A percentile compares a stretch with the other conserved stretches of the same genome.
Conservation (phyloP, 352 stramenopile species). For the Phytophthora vignae region DNA sequence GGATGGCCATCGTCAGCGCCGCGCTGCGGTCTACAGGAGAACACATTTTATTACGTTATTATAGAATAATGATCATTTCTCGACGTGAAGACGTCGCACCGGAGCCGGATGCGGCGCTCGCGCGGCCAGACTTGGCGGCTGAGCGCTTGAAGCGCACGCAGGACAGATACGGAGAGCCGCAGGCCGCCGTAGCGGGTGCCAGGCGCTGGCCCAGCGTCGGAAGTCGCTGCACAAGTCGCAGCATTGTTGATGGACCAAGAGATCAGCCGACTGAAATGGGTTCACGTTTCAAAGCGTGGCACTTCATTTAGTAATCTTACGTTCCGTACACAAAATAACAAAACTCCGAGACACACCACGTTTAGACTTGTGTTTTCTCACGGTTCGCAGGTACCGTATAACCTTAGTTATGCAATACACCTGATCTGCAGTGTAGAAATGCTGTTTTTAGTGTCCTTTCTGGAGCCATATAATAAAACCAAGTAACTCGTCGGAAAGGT, state of each 20-base stretch:
- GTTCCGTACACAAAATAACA: too few relatives aligned
- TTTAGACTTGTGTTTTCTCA: too few relatives aligned
- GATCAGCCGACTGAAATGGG: slow-evolving; percentile 9
- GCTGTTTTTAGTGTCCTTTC: too few relatives aligned
- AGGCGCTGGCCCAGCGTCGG: slow-evolving; percentile 18
- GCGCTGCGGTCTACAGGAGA: slow-evolving; percentile 66
- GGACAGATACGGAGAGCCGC: slow-evolving; percentile 14
- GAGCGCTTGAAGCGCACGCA: slow-evolving; percentile 47
- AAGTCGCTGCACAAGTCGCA: slow-evolving; percentile 28
- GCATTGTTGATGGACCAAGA: slow-evolving; percentile 17
- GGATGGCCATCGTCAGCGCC: slow-evolving; percentile 95
- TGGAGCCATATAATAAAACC: too few relatives aligned
- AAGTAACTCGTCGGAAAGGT: too few relatives aligned
- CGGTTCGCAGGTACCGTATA: too few relatives aligned
- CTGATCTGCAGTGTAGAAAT: too few relatives aligned
- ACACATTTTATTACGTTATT: background rate
- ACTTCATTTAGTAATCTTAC: background rate
- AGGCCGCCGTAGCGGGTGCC: slow-evolving; percentile 2
- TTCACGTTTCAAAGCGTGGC: slow-evolving; percentile 1
- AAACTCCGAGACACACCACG: too few relatives aligned
- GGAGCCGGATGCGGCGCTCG: slow-evolving; percentile 23
- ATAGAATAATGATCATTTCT: background rate
- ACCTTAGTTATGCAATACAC: too few relatives aligned
- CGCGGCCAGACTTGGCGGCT: slow-evolving; percentile 34
- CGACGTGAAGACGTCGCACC: slow-evolving; percentile 11